Percentiles rank a stretch among this genome's conserved stretches.
Evolutionary conservation across 352 stramenopile species (phyloP).

Genomic region (Phytophthora sojae): DNA sequence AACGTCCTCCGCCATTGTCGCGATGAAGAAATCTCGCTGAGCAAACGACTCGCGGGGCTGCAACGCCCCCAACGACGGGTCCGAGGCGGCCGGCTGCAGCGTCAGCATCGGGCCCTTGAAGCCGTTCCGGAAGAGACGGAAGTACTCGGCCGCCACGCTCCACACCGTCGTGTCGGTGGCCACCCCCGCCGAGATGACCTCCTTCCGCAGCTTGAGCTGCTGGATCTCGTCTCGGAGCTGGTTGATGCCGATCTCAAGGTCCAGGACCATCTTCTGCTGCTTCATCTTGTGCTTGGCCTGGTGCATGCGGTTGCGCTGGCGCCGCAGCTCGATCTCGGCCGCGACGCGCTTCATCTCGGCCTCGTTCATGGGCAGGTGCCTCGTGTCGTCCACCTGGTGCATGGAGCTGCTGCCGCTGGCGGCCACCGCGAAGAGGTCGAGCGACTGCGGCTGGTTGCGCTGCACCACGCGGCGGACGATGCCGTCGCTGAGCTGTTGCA

Average conservation of each 20-base stretch:
- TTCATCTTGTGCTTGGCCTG: slow-evolving; percentile 27
- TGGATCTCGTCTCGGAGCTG: slow-evolving; percentile 21
- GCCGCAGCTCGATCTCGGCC: slow-evolving; percentile 9
- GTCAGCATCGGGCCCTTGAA: slow-evolving; percentile 6
- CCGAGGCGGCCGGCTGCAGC: background rate
- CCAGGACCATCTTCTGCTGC: slow-evolving; percentile 8
- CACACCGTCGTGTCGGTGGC: slow-evolving; percentile 16
- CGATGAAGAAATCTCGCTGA: slow-evolving; percentile 19
- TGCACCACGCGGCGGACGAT: slow-evolving; percentile 16
- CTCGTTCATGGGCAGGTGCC: background rate
- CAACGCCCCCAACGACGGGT: background rate
- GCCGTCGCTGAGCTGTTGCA: slow-evolving; percentile 3
- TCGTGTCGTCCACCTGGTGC: slow-evolving; percentile 8
- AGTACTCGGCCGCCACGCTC: slow-evolving; percentile 20
- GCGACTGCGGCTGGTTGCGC: slow-evolving; percentile 6
- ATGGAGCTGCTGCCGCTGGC: slow-evolving; percentile 11
- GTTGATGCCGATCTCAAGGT: slow-evolving; percentile 10
- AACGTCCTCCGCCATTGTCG: slow-evolving; percentile 18
- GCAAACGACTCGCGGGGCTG: slow-evolving; percentile 8
- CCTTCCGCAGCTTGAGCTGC: slow-evolving; percentile 12
- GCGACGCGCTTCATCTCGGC: background rate
- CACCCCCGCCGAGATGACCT: slow-evolving; percentile 6
- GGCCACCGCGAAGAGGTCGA: slow-evolving; percentile 7
- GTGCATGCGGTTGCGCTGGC: slow-evolving; percentile 19
- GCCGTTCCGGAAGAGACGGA: slow-evolving; percentile 23